These are phyloP conservation scores for Elsinoe perseae DNA, from an alignment of 2,329 filamentous ascomycete genomes.

Conservation along the genomic window DNA sequence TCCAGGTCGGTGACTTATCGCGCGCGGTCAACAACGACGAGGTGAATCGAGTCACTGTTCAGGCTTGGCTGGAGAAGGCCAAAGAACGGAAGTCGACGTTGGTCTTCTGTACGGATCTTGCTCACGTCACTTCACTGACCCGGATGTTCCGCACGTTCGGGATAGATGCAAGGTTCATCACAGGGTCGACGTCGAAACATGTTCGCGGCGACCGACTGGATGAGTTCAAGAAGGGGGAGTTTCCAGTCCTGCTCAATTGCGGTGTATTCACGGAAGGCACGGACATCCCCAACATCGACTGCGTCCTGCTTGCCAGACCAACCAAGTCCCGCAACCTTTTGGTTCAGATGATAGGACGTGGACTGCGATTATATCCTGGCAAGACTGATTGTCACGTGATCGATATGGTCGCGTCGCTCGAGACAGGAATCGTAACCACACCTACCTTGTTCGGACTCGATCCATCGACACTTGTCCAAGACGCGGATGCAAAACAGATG, in stretches of 20 bases:
- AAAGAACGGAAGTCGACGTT: conserved; percentile 70
- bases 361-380: conserved; percentile 70
- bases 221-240: conserved; percentile 67
- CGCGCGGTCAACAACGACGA: conserved; percentile 71
- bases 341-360: conserved; percentile 95
- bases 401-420: conserved; percentile 84
- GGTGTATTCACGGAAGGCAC: conserved; percentile 96
- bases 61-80: conserved; percentile 77
- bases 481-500: conserved; percentile 58
- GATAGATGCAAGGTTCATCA: conserved; percentile 80
- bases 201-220: conserved; percentile 63
- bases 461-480: conserved; percentile 65
- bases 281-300: conserved; percentile 96
- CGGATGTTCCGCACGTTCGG: conserved; percentile 67
- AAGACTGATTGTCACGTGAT: conserved; percentile 92
- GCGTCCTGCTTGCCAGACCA: conserved; percentile 76
- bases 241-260: conserved; percentile 86
- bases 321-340: conserved; percentile 89
- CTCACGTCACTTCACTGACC: conserved; percentile 69
- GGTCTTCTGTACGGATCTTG: conserved; percentile 87
- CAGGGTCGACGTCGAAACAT: conserved; percentile 65
- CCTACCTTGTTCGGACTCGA: conserved; percentile 91
- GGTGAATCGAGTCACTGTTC: conserved; percentile 76
- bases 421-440: conserved; percentile 77
- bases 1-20: conserved; percentile 69